phyloP scores from a whole-genome alignment of 2,329 filamentous ascomycete species.

The Tolypocladium endophyticum region DNA sequence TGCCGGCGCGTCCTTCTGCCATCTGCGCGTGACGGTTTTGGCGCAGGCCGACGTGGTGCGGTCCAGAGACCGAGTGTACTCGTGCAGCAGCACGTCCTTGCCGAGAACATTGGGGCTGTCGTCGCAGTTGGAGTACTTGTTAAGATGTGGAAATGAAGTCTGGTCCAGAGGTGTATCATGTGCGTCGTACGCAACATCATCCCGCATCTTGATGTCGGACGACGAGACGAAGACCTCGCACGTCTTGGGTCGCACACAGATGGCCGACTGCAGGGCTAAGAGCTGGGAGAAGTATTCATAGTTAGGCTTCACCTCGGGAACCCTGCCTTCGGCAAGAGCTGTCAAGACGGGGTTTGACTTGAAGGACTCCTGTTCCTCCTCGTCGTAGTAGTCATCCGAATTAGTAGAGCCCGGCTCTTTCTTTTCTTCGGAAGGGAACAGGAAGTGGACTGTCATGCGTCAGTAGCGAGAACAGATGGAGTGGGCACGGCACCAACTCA shows the following conservation, averaged over 20 bases:
- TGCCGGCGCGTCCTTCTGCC: conserved; percentile 48
- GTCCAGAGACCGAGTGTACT: conserved; percentile 44
- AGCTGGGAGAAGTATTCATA: conserved; percentile 52
- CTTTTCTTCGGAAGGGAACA: conserved; percentile 47
- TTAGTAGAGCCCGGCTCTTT: conserved; percentile 51
- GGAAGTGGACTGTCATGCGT: conserved; percentile 39
- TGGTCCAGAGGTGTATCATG: conserved; percentile 31
- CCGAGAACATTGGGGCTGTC: conserved; percentile 38
- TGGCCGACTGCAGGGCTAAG: conserved; percentile 40
- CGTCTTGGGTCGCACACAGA: conserved; percentile 45
- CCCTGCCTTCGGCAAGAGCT: conserved; percentile 45
- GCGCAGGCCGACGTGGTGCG: conserved; percentile 46
- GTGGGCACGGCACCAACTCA: conserved; percentile 27
- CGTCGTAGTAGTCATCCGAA: conserved; percentile 39
- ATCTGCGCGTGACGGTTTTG: conserved; percentile 41
- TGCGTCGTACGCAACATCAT: conserved; percentile 34
- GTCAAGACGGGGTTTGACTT: conserved; percentile 55
- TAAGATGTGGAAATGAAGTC: conserved; percentile 44
- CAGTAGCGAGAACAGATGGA: neutral
- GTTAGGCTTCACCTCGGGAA: conserved; percentile 49
- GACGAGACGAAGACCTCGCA: conserved; percentile 50
- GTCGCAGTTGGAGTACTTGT: conserved; percentile 41
- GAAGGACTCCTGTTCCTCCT: conserved; percentile 41
- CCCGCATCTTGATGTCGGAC: conserved; percentile 38
- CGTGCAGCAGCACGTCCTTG: conserved; percentile 44